Evolutionary conservation across 768 basidiomycete genomes (phyloP), one percentile per base, ranked within the genome.

Genomic region (Mycena metata): DNA sequence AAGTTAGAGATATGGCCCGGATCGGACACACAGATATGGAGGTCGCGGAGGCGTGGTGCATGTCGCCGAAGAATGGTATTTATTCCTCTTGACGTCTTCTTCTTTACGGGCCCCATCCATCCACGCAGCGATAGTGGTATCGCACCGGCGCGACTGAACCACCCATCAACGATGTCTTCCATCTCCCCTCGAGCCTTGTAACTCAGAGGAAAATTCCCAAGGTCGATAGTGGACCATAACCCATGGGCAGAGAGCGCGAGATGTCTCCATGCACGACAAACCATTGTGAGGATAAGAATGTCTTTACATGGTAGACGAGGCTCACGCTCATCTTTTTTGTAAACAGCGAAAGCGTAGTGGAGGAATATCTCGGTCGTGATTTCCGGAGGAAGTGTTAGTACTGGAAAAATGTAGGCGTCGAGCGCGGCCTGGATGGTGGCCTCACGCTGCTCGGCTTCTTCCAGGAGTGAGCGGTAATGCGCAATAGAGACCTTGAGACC

Each of bases 291-390:
- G n/a, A 16, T 10, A 23, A 60, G 60, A 3, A 26, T 11, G 3
- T 36, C 60, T 13, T 10, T 26, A 30, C 5, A 24, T 39, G 15
- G 46, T 46, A 3, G 15, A 3, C 15, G 12, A 4, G 9, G 1
- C 9, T 49, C 26, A 11, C 5, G 23, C 30, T 43, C 1, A 15
- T 15, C 5, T 1, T 15, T 3, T 1, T 24, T 11, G 41, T 43
- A n/a, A 17, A 7, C 15, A 23, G 13, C 59, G 26, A 26, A 36
- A 19, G 60, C 46, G 23, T 50, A 63, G 7, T 63, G 41, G 19
- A 63, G 41, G 41, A 63, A 63, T 63, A 63, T 54, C 30, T 63
- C 61, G 51, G 61, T 11, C 16, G 61, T 63, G 7, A 63, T 54
- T 63, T 63, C 61, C 16, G 30, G 39, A 3, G 61, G 61, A 1